Evolutionary conservation across 2,329 filamentous ascomycete genomes (phyloP), one percentile per base, ranked within the genome.

Genomic region (Colletotrichum caudatum): DNA sequence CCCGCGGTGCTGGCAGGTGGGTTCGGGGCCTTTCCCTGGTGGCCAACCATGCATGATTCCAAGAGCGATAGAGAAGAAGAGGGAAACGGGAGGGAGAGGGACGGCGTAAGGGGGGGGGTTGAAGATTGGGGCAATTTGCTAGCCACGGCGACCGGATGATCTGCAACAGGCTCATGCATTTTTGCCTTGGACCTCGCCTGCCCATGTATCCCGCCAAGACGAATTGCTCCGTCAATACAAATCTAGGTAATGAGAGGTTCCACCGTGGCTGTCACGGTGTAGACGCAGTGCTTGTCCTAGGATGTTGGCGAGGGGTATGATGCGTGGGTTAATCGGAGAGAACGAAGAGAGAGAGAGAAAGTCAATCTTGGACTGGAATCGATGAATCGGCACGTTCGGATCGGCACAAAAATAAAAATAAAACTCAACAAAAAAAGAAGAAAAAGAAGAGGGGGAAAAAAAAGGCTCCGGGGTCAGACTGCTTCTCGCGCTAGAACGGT

Each of bases 201-300:
- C 3, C 29, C 5, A 29, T 3, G 29, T 63, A n/a, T 29, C 48
- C 18, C 20, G 59, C 59, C 59, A 62, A 62, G 59, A 51, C 16
- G 3, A 54, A 18, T 33, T 39, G 14, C 33, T 46, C 61, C 53
- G 26, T 64, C 50, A 35, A 54, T 54, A 50, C 14, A 60, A 23
- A 20, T 37, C 20, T 14, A 29, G 29, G 29, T 29, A 33, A 16
- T 16, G 44, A 46, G 44, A 33, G 20, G 64, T 12, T 3, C 68
- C 68, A 71, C 58, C 8, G 51, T 8, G 33, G 16, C 35, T 67
- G 57, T 16, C 57, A 67, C 68, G 64, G 56, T 37, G 64, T 66
- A 61, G 67, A 53, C 18, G 54, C 57, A 62, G 41, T 35, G 44
- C 5, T 35, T 46, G 41, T 63, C 57, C 66, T 64, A 53, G 44